Conservation (phyloP, 2,329 filamentous ascomycete species). For the Neofusicoccum laricinum region DNA sequence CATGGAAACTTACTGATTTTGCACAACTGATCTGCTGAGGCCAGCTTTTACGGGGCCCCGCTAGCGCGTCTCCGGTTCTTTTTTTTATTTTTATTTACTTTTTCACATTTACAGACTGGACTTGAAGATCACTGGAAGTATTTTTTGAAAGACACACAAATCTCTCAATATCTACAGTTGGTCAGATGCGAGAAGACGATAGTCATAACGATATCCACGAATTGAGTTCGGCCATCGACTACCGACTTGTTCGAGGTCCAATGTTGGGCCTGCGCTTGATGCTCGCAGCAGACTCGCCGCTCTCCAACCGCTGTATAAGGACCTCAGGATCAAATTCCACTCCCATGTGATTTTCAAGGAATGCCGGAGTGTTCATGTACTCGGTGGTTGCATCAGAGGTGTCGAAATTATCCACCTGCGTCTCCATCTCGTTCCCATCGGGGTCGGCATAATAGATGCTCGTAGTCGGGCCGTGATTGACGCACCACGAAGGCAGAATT, state of each 20-base stretch:
- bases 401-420: slow-evolving; percentile 37
- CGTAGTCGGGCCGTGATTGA: slow-evolving; percentile 49
- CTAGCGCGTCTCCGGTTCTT: too few species aligned
- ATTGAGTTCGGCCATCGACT: too few species aligned
- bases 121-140: too few species aligned
- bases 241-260: not conserved
- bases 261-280: not conserved
- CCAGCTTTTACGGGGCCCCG: too few species aligned
- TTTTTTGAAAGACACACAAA: too few species aligned
- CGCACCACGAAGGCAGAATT: slow-evolving; percentile 42
- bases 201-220: too few species aligned
- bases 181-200: too few species aligned
- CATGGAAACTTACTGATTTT: too few species aligned
- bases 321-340: slow-evolving; percentile 47
- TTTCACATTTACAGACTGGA: too few species aligned
- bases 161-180: too few species aligned
- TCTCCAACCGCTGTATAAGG: slow-evolving; percentile 28
- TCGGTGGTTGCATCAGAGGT: slow-evolving; percentile 30
- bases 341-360: slow-evolving; percentile 44
- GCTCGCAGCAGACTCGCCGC: slow-evolving; percentile 20
- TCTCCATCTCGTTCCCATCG: slow-evolving; percentile 49
- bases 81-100: too few species aligned
- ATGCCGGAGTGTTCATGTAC: slow-evolving; percentile 40
- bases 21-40: too few species aligned
- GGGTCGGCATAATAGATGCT: slow-evolving; percentile 51